Percentiles rank a stretch among this genome's conserved stretches.
phyloP scores from a whole-genome alignment of 768 basidiomycete genomes.

The Termitomyces sp. region DNA sequence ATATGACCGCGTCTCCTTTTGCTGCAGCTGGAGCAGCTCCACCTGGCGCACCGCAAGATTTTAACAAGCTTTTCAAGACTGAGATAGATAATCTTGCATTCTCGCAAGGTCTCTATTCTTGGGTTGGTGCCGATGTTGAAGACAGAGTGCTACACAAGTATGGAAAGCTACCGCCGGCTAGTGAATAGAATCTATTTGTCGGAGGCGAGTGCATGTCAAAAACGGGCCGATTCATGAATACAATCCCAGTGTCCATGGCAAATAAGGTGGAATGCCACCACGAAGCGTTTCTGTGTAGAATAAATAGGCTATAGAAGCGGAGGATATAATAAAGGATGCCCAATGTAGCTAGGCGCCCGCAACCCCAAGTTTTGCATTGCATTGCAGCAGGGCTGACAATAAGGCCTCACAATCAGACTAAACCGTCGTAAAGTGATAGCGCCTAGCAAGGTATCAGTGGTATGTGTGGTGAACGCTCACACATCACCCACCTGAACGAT shows the following conservation, averaged over 20 bases:
- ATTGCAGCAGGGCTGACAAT: neutral
- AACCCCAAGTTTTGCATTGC: neutral
- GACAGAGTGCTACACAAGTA: constrained; percentile 72
- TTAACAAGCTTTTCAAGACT: constrained; percentile 81
- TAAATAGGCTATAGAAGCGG: neutral
- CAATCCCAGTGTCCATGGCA: neutral
- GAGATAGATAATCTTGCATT: constrained; percentile 93
- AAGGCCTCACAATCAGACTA: constrained; percentile 21
- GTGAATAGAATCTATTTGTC: neutral
- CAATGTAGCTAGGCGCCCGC: neutral
- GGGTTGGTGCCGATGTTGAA: constrained; percentile 81
- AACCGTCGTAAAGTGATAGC: constrained; percentile 89
- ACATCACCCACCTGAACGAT: constrained; percentile 77
- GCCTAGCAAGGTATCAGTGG: constrained; percentile 46
- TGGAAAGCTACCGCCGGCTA: constrained; percentile 44
- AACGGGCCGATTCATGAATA: neutral
- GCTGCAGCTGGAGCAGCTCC: constrained; percentile 41
- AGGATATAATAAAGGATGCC: neutral
- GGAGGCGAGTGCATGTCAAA: neutral
- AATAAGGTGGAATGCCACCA: neutral
- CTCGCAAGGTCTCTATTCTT: constrained; percentile 78
- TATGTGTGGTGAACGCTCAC: neutral
- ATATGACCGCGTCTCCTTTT: constrained; percentile 70
- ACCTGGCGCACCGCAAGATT: constrained; percentile 73
- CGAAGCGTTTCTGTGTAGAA: neutral